Base-by-base conservation (phyloP, 768 basidiomycete species). In the Auricularia auricula-judae region DNA sequence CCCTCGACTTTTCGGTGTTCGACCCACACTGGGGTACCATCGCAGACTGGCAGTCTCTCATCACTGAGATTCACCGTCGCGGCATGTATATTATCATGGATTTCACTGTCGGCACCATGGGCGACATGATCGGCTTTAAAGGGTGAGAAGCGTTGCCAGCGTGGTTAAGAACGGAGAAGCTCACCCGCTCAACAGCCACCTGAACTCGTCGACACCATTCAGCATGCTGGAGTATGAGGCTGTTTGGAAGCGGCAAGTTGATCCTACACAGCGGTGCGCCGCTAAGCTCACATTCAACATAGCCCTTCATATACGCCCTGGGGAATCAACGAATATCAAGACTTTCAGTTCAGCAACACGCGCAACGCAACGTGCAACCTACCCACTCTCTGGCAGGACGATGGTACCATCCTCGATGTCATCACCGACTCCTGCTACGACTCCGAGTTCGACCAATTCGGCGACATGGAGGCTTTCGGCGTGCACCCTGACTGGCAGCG, bases 381-480 rank as follows among this genome's bases (percentile, higher is more conserved):
- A 34, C 94, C 94, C 14, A 79, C 77, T 14, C 88, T 97, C 70
- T 96, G 91, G 89, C 74, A 82, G 56, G 86, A 93, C 61, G 84
- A 87, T 67, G 94, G 89, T 29, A 80, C 81, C 0, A 76, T 84
- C 61, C 77, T 90, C 68, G 74, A 76, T 61, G 76, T 81, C 8
- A 74, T 83, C n/a, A 75, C 85, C 63, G 76, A 79, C 14, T 76
- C 81, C 21, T 97, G 94, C 74, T 78, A 86, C 67, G 72, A 76
- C 14, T 93, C 91, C 18, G 92, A 94, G 67, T 95, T 96, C 69
- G 94, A 97, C 75, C 93, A 96, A 66, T 97, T 89, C 69, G 94
- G 94, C 67, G 94, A 97, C 76, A 92, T 93, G 85, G 94, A 97
- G 74, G 94, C 94, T 67, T 96, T 96, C 72, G 94, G 94, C 87